phyloP scores from a whole-genome alignment of 768 basidiomycete genomes.

The Sporobolomyces pararoseus region DNA sequence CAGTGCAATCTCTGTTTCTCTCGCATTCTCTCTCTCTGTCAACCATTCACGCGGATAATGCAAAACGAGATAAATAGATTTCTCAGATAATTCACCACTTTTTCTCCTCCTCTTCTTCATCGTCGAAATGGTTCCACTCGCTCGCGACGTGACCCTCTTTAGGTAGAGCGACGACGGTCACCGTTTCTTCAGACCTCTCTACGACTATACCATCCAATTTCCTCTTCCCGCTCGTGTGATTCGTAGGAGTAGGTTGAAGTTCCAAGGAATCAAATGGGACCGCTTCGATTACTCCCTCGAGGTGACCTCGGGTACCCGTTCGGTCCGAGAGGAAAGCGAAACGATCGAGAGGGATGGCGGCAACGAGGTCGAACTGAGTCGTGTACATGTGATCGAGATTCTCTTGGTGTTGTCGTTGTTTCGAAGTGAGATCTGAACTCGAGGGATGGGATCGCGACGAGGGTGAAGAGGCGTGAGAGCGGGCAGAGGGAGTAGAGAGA shows the following conservation, averaged over 20 bases:
- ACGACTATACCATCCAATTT: not conserved
- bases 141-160: not conserved
- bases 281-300: not conserved
- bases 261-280: slow-evolving; percentile 8
- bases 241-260: not conserved
- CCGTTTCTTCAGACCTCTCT: not conserved
- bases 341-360: not conserved
- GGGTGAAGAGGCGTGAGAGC: not conserved
- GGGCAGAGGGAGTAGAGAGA: slow-evolving; percentile 1
- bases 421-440: not conserved
- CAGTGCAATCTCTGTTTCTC: too few species aligned
- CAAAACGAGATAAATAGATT: too few species aligned
- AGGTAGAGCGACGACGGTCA: slow-evolving; percentile 8
- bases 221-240: not conserved
- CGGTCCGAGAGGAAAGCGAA: slow-evolving; percentile 4
- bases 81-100: not conserved
- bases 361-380: slow-evolving; percentile 9
- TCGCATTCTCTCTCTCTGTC: too few species aligned
- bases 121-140: not conserved
- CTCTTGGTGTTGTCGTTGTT: not conserved
- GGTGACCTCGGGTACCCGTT: not conserved
- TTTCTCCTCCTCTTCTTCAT: not conserved
- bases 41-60: too few species aligned
- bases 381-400: not conserved
- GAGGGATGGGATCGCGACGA: not conserved